These are phyloP conservation scores for Globisporangium nunn DNA, from an alignment of 352 stramenopile genomes.

Conservation along the genomic window DNA sequence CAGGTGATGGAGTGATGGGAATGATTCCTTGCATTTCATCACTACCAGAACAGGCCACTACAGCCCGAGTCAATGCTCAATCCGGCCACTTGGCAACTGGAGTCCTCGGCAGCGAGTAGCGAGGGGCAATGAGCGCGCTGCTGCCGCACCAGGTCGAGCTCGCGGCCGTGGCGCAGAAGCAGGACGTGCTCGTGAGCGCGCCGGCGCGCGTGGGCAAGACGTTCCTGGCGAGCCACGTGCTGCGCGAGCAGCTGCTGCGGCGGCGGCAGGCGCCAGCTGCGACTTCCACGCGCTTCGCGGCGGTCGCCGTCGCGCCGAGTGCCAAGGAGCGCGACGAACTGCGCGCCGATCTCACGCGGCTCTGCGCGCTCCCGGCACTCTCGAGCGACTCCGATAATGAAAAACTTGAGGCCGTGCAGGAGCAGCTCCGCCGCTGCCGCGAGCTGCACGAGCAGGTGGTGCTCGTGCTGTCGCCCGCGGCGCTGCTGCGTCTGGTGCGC, in stretches of 20 bases:
- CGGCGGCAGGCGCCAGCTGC: not conserved
- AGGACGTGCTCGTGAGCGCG: conserved; percentile 61
- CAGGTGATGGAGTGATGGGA: not conserved
- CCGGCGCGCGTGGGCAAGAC: conserved; percentile 59
- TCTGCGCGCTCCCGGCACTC: conserved; percentile 33
- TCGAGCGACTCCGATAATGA: conserved; percentile 2
- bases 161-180: conserved; percentile 45
- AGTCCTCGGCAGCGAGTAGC: too few species aligned
- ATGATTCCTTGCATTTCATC: not conserved
- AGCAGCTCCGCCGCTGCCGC: conserved; percentile 10
- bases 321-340: conserved; percentile 20
- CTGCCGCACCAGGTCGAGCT: conserved; percentile 61
- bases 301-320: conserved; percentile 38
- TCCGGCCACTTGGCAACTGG: too few species aligned
- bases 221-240: conserved; percentile 43
- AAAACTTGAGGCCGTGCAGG: conserved; percentile 4
- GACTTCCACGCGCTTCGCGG: conserved; percentile 3
- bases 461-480: conserved; percentile 35
- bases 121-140: conserved; percentile 17
- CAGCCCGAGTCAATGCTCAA: too few species aligned
- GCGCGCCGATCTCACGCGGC: conserved; percentile 30
- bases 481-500: conserved; percentile 34
- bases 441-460: conserved; percentile 21
- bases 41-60: not conserved
- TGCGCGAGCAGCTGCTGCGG: conserved; percentile 28